These are phyloP conservation scores for Ciborinia camelliae DNA, from an alignment of 2,329 filamentous ascomycete species.

Conservation along the genomic window DNA sequence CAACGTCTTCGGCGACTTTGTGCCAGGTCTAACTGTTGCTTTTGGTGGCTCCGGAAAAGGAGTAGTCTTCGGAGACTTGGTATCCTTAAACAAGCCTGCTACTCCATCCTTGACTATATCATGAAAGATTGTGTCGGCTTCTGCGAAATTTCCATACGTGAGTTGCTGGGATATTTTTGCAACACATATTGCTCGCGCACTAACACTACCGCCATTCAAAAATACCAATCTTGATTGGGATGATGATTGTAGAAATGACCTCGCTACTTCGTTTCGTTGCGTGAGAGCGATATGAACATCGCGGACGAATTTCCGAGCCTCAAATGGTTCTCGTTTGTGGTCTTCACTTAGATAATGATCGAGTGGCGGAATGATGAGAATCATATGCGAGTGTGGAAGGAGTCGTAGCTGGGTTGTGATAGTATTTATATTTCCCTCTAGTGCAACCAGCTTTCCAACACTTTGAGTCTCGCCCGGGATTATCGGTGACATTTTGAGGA, in stretches of 20 bases:
- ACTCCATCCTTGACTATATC: slow-evolving; percentile 50
- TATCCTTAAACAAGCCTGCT: slow-evolving; percentile 37
- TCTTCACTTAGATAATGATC: slow-evolving; percentile 27
- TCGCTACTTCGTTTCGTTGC: slow-evolving; percentile 48
- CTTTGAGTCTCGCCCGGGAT: neutral
- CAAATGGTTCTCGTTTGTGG: slow-evolving; percentile 39
- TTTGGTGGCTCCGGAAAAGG: neutral
- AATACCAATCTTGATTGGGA: slow-evolving; percentile 53
- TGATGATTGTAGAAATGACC: slow-evolving; percentile 49
- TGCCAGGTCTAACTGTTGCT: neutral
- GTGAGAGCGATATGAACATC: slow-evolving; percentile 50
- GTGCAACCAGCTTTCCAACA: slow-evolving; percentile 53
- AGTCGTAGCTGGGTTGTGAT: slow-evolving; percentile 58
- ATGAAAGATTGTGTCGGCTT: slow-evolving; percentile 51
- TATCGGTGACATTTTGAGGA: slow-evolving; percentile 18
- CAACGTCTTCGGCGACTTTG: neutral
- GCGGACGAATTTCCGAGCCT: slow-evolving; percentile 44
- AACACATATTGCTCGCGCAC: slow-evolving; percentile 54
- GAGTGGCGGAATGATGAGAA: slow-evolving; percentile 51
- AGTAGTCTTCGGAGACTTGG: neutral
- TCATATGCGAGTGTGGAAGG: slow-evolving; percentile 55
- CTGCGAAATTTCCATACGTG: slow-evolving; percentile 47
- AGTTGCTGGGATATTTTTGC: slow-evolving; percentile 51
- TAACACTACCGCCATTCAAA: slow-evolving; percentile 55
- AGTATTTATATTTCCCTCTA: slow-evolving; percentile 55